phyloP scores from a whole-genome alignment of 139 green algal genomes.

The Limnomonas spitsbergensis region DNA sequence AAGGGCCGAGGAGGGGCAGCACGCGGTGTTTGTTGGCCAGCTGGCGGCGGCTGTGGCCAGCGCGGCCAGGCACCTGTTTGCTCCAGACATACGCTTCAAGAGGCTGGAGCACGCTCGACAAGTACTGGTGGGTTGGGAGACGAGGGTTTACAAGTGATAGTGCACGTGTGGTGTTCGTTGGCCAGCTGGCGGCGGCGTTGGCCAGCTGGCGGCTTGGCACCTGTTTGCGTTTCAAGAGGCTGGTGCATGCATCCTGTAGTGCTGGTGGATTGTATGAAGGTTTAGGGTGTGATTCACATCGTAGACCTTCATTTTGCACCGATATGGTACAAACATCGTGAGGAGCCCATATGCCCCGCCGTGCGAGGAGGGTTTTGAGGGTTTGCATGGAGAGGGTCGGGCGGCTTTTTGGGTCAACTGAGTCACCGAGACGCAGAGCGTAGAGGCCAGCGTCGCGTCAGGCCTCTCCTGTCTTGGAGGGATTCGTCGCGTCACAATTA shows the following conservation, averaged over 20 bases:
- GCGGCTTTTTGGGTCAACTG: no score
- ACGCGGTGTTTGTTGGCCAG: neutral
- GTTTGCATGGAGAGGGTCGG: no score
- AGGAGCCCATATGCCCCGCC: no score
- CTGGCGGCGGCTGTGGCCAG: slow-evolving; percentile 1
- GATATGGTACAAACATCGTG: no score
- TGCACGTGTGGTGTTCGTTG: neutral
- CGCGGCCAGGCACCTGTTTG: slow-evolving; percentile 21
- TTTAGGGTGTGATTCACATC: no score
- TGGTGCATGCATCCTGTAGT: slow-evolving; percentile 1
- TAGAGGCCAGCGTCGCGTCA: no score
- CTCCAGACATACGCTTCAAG: slow-evolving; percentile 13
- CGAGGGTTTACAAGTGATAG: neutral
- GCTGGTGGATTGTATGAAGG: neutral
- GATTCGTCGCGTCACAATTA: no score
- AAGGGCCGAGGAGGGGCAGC: neutral
- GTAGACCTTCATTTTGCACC: no score
- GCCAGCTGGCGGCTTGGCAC: slow-evolving; percentile 3
- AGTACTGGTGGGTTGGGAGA: slow-evolving; percentile 1
- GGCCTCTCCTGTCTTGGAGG: no score
- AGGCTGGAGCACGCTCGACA: slow-evolving; percentile 6
- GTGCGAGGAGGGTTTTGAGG: no score
- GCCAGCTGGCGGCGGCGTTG: slow-evolving; percentile 4
- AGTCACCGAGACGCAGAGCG: no score
- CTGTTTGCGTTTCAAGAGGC: slow-evolving; percentile 17